phyloP scores from a whole-genome alignment of 495 filamentous ascomycete genomes.

The Melanomma pulvis-pyrius region DNA sequence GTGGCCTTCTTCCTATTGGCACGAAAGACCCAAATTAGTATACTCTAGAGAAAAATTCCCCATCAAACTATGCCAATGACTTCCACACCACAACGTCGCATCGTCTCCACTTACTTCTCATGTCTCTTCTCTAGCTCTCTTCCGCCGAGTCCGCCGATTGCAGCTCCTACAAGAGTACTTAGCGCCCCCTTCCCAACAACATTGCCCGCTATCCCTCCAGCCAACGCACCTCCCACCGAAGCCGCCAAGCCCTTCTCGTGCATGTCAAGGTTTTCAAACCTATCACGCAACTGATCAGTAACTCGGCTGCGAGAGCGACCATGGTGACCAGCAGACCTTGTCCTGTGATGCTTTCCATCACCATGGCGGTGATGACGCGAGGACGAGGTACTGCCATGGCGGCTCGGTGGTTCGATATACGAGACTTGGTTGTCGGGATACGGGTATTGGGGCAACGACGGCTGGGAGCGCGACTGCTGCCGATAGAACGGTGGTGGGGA shows the following conservation, averaged over 20 bases:
- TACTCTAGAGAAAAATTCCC: background rate
- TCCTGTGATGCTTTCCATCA: slow-evolving; percentile 26
- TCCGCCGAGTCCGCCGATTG: slow-evolving; percentile 29
- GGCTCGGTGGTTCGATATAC: slow-evolving; percentile 10
- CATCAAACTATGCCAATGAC: background rate
- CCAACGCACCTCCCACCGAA: slow-evolving; percentile 38
- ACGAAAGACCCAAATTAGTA: slow-evolving; percentile 17
- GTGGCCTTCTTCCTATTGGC: slow-evolving; percentile 17
- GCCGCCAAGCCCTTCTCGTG: slow-evolving; percentile 32
- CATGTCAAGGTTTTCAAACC: slow-evolving; percentile 31
- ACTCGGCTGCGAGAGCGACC: slow-evolving; percentile 30
- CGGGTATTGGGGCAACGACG: slow-evolving; percentile 23
- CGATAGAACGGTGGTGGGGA: slow-evolving; percentile 37
- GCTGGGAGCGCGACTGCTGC: slow-evolving; percentile 35
- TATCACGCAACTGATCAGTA: slow-evolving; percentile 36
- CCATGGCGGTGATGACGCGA: slow-evolving; percentile 26
- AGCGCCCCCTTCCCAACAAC: slow-evolving; percentile 31
- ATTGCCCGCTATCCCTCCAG: slow-evolving; percentile 33
- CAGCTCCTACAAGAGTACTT: slow-evolving; percentile 36
- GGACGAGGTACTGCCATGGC: slow-evolving; percentile 25
- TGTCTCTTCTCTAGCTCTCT: slow-evolving; percentile 34
- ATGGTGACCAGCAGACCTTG: slow-evolving; percentile 36
- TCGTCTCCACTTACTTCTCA: slow-evolving; percentile 34
- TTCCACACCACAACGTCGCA: background rate
- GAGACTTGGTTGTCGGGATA: slow-evolving; percentile 7